Evolutionary conservation across 2,329 filamentous ascomycete genomes (phyloP).

Genomic region (Raffaelea ambrosiae): DNA sequence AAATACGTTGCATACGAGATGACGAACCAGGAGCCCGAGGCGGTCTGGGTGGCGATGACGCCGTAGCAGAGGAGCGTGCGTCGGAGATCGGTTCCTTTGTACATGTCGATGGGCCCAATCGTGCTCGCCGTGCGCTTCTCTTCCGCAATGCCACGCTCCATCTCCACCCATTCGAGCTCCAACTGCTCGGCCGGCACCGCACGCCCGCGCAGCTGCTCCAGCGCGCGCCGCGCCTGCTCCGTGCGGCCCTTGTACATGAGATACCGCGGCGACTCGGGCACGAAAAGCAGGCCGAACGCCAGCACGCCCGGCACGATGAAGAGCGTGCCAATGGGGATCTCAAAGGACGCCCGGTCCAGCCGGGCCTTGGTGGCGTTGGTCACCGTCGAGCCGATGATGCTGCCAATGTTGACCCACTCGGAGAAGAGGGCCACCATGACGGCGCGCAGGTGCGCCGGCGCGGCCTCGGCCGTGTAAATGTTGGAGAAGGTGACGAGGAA

Average conservation of each 20-base stretch:
- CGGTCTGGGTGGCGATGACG: slow-evolving; percentile 35
- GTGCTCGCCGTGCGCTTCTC: slow-evolving; percentile 23
- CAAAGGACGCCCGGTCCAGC: slow-evolving; percentile 11
- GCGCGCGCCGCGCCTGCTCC: slow-evolving; percentile 18
- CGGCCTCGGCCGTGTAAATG: slow-evolving; percentile 38
- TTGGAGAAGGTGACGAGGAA: slow-evolving; percentile 37
- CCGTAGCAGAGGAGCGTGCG: slow-evolving; percentile 41
- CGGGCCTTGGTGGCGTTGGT: slow-evolving; percentile 8
- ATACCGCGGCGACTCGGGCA: slow-evolving; percentile 37
- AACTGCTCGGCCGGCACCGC: slow-evolving; percentile 22
- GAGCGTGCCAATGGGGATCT: slow-evolving; percentile 12
- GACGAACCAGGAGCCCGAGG: slow-evolving; percentile 38
- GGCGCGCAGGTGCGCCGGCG: slow-evolving; percentile 29
- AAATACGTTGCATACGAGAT: slow-evolving; percentile 43
- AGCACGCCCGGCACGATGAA: slow-evolving; percentile 13
- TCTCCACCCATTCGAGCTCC: slow-evolving; percentile 30
- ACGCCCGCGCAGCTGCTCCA: slow-evolving; percentile 21
- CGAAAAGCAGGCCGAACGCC: slow-evolving; percentile 31
- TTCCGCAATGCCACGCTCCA: slow-evolving; percentile 28
- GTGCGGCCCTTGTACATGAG: slow-evolving; percentile 24
- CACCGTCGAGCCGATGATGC: slow-evolving; percentile 10
- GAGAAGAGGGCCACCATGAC: slow-evolving; percentile 13
- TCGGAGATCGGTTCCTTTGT: slow-evolving; percentile 30
- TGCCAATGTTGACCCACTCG: slow-evolving; percentile 15
- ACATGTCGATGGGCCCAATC: slow-evolving; percentile 28